phyloP scores from a whole-genome alignment of 208 protist species.

The Sergeia podlipaevii region DNA sequence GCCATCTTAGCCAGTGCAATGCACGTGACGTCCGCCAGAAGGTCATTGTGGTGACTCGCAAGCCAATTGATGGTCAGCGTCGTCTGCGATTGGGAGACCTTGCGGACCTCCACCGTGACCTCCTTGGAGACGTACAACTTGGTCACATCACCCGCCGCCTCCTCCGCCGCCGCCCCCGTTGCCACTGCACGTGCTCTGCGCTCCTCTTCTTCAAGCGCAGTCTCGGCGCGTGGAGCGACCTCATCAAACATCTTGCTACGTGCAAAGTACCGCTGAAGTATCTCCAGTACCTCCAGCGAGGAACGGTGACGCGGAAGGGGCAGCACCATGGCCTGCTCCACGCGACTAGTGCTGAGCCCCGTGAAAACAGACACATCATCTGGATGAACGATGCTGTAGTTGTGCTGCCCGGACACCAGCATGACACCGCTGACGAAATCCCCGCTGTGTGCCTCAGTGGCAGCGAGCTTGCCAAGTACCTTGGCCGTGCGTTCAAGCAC shows the following conservation, averaged over 20 bases:
- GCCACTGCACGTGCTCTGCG: slow-evolving; percentile 14
- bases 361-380: slow-evolving; percentile 87
- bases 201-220: slow-evolving; percentile 16
- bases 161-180: slow-evolving; percentile 10
- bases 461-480: slow-evolving; percentile 81
- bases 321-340: slow-evolving; percentile 85
- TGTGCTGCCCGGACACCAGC: slow-evolving; percentile 81
- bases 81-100: slow-evolving; percentile 67
- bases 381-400: slow-evolving; percentile 81
- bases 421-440: slow-evolving; percentile 86
- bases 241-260: slow-evolving; percentile 81
- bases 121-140: slow-evolving; percentile 61
- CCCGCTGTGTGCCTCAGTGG: slow-evolving; percentile 29
- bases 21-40: slow-evolving; percentile 87
- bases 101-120: slow-evolving; percentile 71
- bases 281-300: slow-evolving; percentile 67
- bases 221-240: slow-evolving; percentile 24
- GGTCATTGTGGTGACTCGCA: slow-evolving; percentile 81
- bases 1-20: slow-evolving; percentile 82
- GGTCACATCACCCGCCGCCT: slow-evolving; percentile 11
- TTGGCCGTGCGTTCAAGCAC: slow-evolving; percentile 90
- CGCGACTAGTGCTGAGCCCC: slow-evolving; percentile 66
- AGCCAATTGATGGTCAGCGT: slow-evolving; percentile 85
- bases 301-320: slow-evolving; percentile 77
- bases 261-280: slow-evolving; percentile 83